These are phyloP conservation scores for Penicillium chermesinum DNA, from an alignment of 495 filamentous ascomycete genomes.

Conservation along the genomic window DNA sequence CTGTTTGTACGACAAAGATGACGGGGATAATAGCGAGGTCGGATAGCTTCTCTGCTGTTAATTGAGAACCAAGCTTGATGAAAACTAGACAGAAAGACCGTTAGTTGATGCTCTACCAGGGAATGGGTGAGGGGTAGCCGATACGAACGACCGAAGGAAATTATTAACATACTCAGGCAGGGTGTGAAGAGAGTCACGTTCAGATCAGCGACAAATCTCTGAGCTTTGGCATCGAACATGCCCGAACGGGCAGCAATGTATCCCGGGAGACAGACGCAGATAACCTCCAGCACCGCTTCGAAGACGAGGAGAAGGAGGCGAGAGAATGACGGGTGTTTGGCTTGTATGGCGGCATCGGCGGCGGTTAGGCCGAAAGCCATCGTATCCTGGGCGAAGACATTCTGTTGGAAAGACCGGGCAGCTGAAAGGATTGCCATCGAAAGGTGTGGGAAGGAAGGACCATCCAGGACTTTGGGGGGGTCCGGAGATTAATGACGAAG, in stretches of 20 bases:
- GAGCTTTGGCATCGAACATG: constrained; percentile 88
- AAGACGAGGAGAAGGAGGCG: constrained; percentile 84
- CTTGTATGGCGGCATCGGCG: constrained; percentile 25
- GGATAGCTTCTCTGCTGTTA: constrained; percentile 80
- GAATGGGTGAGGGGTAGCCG: too few species aligned
- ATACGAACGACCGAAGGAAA: neutral
- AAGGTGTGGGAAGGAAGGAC: constrained; percentile 6
- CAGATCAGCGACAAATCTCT: constrained; percentile 92
- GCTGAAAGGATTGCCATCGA: constrained; percentile 50
- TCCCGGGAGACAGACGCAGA: constrained; percentile 92
- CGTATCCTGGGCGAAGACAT: constrained; percentile 31
- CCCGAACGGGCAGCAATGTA: constrained; percentile 86
- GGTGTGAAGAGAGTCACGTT: constrained; percentile 94
- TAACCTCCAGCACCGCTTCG: constrained; percentile 91
- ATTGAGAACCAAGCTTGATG: constrained; percentile 92
- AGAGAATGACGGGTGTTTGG: constrained; percentile 61
- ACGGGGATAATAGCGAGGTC: constrained; percentile 90
- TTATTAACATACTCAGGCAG: constrained; percentile 70
- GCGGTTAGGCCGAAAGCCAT: constrained; percentile 29
- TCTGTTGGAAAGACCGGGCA: constrained; percentile 61
- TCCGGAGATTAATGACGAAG: neutral
- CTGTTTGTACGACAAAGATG: constrained; percentile 83
- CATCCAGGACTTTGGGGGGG: constrained; percentile 2
- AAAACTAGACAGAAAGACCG: constrained; percentile 60
- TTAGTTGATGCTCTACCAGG: neutral